Base-by-base conservation (phyloP, 371 early-diverging fungal genomes). In the Circinella umbellata region DNA sequence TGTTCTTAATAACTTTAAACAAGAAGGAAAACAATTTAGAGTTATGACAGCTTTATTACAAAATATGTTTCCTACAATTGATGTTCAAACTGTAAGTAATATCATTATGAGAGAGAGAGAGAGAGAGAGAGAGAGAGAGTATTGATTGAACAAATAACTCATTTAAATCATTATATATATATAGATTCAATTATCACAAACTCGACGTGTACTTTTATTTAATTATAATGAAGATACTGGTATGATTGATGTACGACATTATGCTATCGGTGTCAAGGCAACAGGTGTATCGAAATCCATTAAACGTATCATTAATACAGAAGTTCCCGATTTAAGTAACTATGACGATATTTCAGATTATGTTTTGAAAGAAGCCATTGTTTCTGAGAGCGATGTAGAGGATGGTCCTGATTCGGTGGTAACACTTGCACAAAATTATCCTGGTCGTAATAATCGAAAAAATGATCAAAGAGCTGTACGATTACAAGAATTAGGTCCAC, bases 31-130 rank as follows among this genome's bases (percentile, higher is more conserved):
- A 59, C 90, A 96, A 67, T 87, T 95, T 75, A 94, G 95, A 78
- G 87, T 99, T 51, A 91, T 96, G 91, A 90, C 94, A 4, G 92
- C 95, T 38, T 91, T 96, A 91, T 88, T 99, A 69, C 99, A 98
- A 73, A 96, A 96, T 79, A 88, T 99, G 91, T 96, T 97, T 72
- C 98, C 99, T 0, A 80, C 98, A 4, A 95, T 99, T 70, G 94
- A 96, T 81, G 93, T 97, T 35, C 90, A 93, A 70, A 94, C 88
- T 46, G 93, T 93, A 84, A 76, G 79, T 64, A 38, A 62, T 15
- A 53, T 18, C 53, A 6, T 6, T 18, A 53, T 13, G 15, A 1
- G 20, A 53, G 9, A 8, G 11, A 3, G 11, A 42, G 6, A 11
- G 42, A 42, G 6, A 3, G 42, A 42, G 42, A 42, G 42, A 42